phyloP scores from a whole-genome alignment of 306 rosid species.

The Sesbania bispinosa region DNA sequence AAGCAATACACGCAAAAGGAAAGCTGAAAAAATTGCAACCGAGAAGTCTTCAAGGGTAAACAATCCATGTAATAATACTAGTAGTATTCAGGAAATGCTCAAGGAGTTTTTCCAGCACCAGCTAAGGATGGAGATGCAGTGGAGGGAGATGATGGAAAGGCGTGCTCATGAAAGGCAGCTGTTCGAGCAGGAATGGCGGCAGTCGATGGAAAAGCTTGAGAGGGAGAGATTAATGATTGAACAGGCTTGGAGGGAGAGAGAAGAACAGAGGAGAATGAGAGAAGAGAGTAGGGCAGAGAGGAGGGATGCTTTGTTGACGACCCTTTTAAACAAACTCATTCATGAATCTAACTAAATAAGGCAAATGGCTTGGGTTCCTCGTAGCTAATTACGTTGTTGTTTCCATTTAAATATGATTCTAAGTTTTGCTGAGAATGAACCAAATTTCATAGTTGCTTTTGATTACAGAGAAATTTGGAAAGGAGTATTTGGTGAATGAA shows the following conservation, averaged over 20 bases:
- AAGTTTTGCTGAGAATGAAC: conserved; percentile 18
- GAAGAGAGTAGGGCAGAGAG: conserved; percentile 80
- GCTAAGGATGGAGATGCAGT: conserved; percentile 77
- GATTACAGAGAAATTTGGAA: conserved; percentile 1
- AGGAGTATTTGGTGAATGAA: conserved; percentile 15
- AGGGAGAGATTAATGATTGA: conserved; percentile 77
- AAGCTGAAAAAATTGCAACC: conserved; percentile 30
- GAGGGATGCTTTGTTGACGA: conserved; percentile 70
- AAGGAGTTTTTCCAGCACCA: conserved; percentile 73
- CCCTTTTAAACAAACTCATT: conserved; percentile 67
- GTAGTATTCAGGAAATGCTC: conserved; percentile 49
- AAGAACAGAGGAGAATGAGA: conserved; percentile 76
- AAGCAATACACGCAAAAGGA: conserved; percentile 61
- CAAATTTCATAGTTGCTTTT: conserved; percentile 17
- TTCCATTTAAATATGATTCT: conserved; percentile 28
- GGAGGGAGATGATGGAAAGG: conserved; percentile 79
- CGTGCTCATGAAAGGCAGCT: conserved; percentile 53
- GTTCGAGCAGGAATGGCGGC: conserved; percentile 86
- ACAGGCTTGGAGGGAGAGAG: conserved; percentile 84
- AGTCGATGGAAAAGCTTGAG: conserved; percentile 69
- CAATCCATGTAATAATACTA: conserved; percentile 26
- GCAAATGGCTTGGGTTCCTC: conserved; percentile 24
- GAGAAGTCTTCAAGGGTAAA: conserved; percentile 48
- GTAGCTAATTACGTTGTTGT: conserved; percentile 19
- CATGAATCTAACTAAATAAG: conserved; percentile 42